Evolutionary conservation across 352 stramenopile genomes (phyloP).

Genomic region (Phytophthora palmivora): DNA sequence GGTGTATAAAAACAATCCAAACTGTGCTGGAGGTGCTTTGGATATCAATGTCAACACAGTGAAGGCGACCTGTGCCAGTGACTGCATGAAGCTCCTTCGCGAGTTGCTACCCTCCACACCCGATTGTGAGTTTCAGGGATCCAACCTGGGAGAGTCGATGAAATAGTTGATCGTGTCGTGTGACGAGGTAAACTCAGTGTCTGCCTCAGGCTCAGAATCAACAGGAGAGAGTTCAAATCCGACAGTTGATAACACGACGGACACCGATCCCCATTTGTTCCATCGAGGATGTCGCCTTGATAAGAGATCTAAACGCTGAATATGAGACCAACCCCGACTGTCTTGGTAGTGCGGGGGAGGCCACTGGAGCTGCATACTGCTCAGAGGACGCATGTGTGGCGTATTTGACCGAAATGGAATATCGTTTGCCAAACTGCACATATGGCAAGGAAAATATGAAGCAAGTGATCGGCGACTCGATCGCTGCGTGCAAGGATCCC

Average conservation of each 20-base stretch:
- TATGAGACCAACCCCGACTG: slow-evolving; percentile 13
- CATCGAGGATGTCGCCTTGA: slow-evolving; percentile 3
- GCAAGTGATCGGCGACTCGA: slow-evolving; percentile 9
- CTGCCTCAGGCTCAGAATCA: slow-evolving; percentile 1
- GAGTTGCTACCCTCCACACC: slow-evolving; percentile 11
- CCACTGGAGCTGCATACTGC: slow-evolving; percentile 7
- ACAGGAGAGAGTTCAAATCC: not conserved
- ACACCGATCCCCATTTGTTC: slow-evolving; percentile 5
- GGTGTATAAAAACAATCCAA: slow-evolving; percentile 15
- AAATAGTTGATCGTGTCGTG: slow-evolving; percentile 9
- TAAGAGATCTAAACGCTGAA: slow-evolving; percentile 9
- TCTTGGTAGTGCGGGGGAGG: slow-evolving; percentile 13
- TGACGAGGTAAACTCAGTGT: not conserved
- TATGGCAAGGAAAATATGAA: slow-evolving; percentile 20
- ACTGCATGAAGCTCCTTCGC: slow-evolving; percentile 23
- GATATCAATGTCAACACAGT: slow-evolving; percentile 8
- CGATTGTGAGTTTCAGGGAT: slow-evolving; percentile 22
- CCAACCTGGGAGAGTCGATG: slow-evolving; percentile 20
- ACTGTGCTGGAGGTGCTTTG: slow-evolving; percentile 19
- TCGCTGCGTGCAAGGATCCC: slow-evolving; percentile 9
- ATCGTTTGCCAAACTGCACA: slow-evolving; percentile 21
- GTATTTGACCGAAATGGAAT: slow-evolving; percentile 11
- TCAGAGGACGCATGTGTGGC: slow-evolving; percentile 14
- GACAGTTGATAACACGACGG: not conserved
- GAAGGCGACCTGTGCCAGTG: slow-evolving; percentile 7